Evolutionary conservation across 2,329 filamentous ascomycete species (phyloP).

Genomic region (Monascus ruber): DNA sequence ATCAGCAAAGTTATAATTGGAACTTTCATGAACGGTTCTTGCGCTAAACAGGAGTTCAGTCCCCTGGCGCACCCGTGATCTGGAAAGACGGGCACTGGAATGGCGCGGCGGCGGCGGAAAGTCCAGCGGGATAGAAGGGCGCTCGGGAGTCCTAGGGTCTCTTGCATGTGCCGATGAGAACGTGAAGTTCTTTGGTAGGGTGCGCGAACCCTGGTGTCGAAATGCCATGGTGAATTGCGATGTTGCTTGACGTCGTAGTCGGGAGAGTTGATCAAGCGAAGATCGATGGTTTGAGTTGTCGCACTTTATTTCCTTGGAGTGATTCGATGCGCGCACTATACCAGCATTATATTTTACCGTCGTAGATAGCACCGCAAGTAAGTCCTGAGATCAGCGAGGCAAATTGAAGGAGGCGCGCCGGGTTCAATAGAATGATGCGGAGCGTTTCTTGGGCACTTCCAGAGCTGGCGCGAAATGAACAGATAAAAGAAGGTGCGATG

Average conservation of each 20-base stretch:
- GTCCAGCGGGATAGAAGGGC: constrained; percentile 25
- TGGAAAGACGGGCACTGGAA: constrained; percentile 30
- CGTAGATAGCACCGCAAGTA: not conserved
- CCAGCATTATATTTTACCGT: not conserved
- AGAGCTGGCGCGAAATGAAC: not conserved
- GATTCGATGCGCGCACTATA: not conserved
- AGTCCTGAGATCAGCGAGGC: not conserved
- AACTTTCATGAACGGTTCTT: constrained; percentile 23
- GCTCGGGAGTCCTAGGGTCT: constrained; percentile 34
- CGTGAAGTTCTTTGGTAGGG: constrained; percentile 37
- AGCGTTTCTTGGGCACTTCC: not conserved
- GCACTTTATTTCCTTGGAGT: not conserved
- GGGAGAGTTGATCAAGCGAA: not conserved
- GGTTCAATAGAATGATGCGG: not conserved
- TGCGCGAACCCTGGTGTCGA: constrained; percentile 31
- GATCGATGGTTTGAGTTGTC: constrained; percentile 1
- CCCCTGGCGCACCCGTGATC: constrained; percentile 27
- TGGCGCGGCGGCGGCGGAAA: constrained; percentile 36
- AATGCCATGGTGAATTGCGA: constrained; percentile 22
- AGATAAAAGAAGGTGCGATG: not conserved
- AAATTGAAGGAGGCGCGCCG: not conserved
- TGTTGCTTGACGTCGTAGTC: not conserved
- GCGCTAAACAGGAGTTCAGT: constrained; percentile 24
- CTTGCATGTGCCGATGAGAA: constrained; percentile 21
- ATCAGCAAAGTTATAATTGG: constrained; percentile 22